A percentile compares a stretch with the other conserved stretches of the same genome.
phyloP scores from a whole-genome alignment of 805 yeast species.

The Yarrowia sp. region DNA sequence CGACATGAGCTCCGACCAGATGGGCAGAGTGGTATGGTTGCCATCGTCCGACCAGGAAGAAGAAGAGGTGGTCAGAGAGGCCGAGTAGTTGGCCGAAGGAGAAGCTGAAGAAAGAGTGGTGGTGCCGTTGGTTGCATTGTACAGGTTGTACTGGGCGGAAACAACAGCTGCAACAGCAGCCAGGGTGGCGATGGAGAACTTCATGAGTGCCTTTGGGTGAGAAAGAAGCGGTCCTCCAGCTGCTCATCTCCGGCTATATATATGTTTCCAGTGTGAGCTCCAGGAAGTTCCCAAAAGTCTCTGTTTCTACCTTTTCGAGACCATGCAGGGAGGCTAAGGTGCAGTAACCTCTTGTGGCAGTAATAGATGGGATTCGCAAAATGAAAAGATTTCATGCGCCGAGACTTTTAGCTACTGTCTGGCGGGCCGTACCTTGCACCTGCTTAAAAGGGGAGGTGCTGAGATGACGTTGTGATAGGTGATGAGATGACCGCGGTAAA shows the following conservation, averaged over 20 bases:
- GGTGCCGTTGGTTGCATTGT: constrained; percentile 25
- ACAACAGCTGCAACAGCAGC: constrained; percentile 28
- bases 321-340: constrained; percentile 22
- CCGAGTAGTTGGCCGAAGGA: constrained; percentile 18
- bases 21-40: constrained; percentile 16
- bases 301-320: constrained; percentile 12
- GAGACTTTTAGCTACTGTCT: not conserved
- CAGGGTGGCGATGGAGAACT: constrained; percentile 29
- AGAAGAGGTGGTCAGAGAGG: constrained; percentile 15
- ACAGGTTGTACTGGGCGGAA: constrained; percentile 22
- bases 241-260: not conserved
- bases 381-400: not conserved
- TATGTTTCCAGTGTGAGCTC: not conserved
- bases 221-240: not conserved
- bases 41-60: constrained; percentile 19
- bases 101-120: constrained; percentile 12
- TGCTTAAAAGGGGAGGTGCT: not conserved
- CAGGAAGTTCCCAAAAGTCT: constrained; percentile 2
- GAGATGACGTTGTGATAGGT: constrained; percentile 1
- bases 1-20: constrained; percentile 15
- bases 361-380: not conserved
- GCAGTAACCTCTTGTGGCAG: constrained; percentile 17
- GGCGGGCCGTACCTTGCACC: constrained; percentile 1
- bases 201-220: not conserved
- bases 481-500: constrained; percentile 11